Evolutionary conservation across 2,329 filamentous ascomycete species (phyloP).

Genomic region (Aspergillus piperis): DNA sequence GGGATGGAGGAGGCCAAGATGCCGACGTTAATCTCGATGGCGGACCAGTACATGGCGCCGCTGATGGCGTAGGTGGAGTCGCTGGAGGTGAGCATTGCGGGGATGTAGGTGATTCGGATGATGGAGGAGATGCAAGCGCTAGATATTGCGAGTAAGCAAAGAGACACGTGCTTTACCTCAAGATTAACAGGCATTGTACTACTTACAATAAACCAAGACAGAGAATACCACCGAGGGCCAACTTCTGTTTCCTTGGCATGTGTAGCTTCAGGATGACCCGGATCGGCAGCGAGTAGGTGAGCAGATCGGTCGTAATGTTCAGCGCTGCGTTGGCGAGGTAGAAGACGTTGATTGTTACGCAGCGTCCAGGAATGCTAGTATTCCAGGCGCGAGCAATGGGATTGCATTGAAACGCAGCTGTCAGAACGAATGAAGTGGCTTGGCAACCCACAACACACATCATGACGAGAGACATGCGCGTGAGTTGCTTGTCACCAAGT

Average conservation of each 20-base stretch:
- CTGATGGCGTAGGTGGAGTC: constrained; percentile 42
- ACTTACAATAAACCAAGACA: constrained; percentile 51
- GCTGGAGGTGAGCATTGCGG: constrained; percentile 41
- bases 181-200: neutral
- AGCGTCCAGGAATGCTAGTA: constrained; percentile 37
- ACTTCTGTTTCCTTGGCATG: constrained; percentile 51
- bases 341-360: constrained; percentile 53
- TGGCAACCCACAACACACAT: constrained; percentile 44
- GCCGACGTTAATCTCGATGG: constrained; percentile 46
- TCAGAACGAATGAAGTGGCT: constrained; percentile 45
- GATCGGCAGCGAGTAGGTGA: constrained; percentile 56
- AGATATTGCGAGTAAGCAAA: too few relatives aligned
- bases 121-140: constrained; percentile 52
- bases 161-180: too few relatives aligned
- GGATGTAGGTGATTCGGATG: constrained; percentile 50
- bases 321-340: constrained; percentile 58
- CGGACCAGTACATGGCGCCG: constrained; percentile 49
- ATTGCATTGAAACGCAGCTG: constrained; percentile 48
- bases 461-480: constrained; percentile 41
- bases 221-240: constrained; percentile 52
- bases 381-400: constrained; percentile 47
- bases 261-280: constrained; percentile 49
- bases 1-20: constrained; percentile 48
- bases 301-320: constrained; percentile 62
- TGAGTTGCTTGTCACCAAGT: constrained; percentile 43